Base-by-base conservation (phyloP, 768 basidiomycete genomes). In the Chlorophyllum brunneum region DNA sequence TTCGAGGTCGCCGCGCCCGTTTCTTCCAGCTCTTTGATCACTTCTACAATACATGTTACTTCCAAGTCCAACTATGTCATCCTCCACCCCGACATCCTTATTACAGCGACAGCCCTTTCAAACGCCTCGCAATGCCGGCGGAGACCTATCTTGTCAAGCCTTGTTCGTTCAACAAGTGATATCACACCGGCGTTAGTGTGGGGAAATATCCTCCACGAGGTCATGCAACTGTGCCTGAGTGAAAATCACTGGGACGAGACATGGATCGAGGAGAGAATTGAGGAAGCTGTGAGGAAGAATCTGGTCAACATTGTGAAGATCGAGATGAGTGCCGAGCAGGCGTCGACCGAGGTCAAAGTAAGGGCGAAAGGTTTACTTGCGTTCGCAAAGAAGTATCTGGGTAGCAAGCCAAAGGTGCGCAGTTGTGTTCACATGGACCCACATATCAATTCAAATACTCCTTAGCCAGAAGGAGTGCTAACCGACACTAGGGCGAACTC, bases 131-230 rank as follows among this genome's bases (percentile, higher is more conserved):
- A 86, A 59, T 99, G 97, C 65, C 69, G 81, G 18, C 85, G 97
- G 8, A 91, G 87, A 67, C 91, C 95, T 0, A 74, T 98, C n/a
- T 71, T 99, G 26, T 82, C 81, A 36, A 70, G 74, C 37, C 72
- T 86, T 46, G 67, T 86, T 37, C 82, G 79, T 33, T 78, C 82
- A 0, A 70, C 76, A 0, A 80, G 77, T 5, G 83, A 85, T 54
- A 68, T 70, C 11, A 81, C 84, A 0, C 85, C 88, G 2, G 75
- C 85, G 4, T 73, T 91, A 9, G 74, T 95, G 0, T 98, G 93
- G 83, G 97, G 97, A 31, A 97, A 87, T 59, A 83, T 98, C 67
- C 77, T 97, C 4, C 97, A 99, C 60, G 86, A 92, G 58, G 85
- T 98, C 29, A 82, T 97, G 72, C 94, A 98, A 63, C 70, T 76